Evolutionary conservation across 805 yeast genomes (phyloP), one percentile per base, ranked within the genome.

Genomic region (Cephaloascus fragrans): DNA sequence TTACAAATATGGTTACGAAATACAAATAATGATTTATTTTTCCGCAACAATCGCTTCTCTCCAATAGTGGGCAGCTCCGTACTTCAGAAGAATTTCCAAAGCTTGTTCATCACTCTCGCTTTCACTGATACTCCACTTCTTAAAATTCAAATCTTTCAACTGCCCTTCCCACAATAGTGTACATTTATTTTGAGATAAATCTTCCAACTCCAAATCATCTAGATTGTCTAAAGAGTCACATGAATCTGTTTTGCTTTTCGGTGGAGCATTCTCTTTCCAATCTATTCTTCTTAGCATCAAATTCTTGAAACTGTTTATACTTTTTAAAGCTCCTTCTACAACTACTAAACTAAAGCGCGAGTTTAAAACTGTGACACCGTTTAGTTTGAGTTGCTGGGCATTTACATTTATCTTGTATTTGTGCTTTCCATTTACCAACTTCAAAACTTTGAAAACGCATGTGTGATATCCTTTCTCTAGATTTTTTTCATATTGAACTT

Each of bases 321-420:
- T 64, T 44, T 77, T 77, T 26, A 63, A 71, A 1, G 83, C 80
- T 0, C 97, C 97, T 48, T 85, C 90, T 1, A 77, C 81, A 2
- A 90, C 64, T 0, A 90, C 69, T 32, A 89, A 50, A 32, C 74
- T 74, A 44, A 75, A 70, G 14, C 48, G 56, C 2, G 67, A 61
- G 18, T 71, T 55, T 2, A 66, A 53, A 3, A 80, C 49, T 41
- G 80, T 69, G 19, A 76, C 64, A 0, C 98, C 99, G 2, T 64
- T 66, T 19, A 89, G 57, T 2, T 64, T 71, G 36, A 77, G 54
- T 52, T 90, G 90, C 45, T 77, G 77, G 1, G 96, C 95, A 55
- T 87, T 87, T 44, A 73, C 74, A 49, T 86, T 89, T 5, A 89
- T 71, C 51, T 88, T 84, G 58, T 65, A 88, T 35, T 73, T 60